Conservation (phyloP, 1,284 basidiomycete genomes). For the Gomphus bonarii region DNA sequence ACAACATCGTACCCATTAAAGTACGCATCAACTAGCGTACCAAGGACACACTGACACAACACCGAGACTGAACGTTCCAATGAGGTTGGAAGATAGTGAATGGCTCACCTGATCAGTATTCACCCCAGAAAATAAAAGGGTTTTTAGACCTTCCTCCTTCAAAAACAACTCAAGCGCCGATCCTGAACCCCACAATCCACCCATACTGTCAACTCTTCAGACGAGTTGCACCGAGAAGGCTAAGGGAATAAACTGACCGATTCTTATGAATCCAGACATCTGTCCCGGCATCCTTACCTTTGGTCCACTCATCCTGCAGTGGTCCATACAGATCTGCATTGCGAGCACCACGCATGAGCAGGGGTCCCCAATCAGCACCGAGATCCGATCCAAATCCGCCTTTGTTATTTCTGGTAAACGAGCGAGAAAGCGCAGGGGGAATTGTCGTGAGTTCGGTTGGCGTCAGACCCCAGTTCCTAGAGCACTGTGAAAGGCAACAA, state of each 20-base stretch:
- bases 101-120: slow-evolving; percentile 52
- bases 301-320: slow-evolving; percentile 42
- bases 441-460: slow-evolving; percentile 2
- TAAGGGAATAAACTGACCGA: slow-evolving; percentile 27
- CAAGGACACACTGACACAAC: slow-evolving; percentile 44
- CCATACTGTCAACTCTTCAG: slow-evolving; percentile 36
- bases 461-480: slow-evolving; percentile 9
- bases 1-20: slow-evolving; percentile 55
- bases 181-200: slow-evolving; percentile 55
- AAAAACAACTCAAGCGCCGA: slow-evolving; percentile 50
- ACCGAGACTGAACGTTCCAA: not conserved
- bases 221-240: not conserved
- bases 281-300: slow-evolving; percentile 41
- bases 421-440: slow-evolving; percentile 42
- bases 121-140: slow-evolving; percentile 53
- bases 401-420: slow-evolving; percentile 38
- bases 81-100: not conserved
- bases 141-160: slow-evolving; percentile 50
- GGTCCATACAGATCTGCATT: slow-evolving; percentile 53
- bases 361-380: slow-evolving; percentile 41
- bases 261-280: slow-evolving; percentile 70
- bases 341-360: slow-evolving; percentile 48
- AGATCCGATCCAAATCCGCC: slow-evolving; percentile 50
- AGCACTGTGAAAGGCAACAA: not conserved
- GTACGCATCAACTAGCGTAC: slow-evolving; percentile 54